Base-by-base conservation (phyloP, 2,329 filamentous ascomycete species). In the Ophiostoma perfectum region DNA sequence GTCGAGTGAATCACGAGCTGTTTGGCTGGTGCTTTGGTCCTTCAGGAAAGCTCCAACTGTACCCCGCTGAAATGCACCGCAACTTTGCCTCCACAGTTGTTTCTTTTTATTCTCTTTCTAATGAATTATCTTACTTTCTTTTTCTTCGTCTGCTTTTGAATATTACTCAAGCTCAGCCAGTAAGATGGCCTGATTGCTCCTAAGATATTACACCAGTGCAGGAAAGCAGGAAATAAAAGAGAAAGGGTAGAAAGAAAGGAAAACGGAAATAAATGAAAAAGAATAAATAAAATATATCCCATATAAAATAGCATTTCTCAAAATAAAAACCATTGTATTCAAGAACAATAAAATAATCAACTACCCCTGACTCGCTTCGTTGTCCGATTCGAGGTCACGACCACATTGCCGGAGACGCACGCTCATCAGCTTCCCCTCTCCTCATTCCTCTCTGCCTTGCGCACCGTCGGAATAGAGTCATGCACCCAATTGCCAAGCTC, bases 1-100 rank as follows among this genome's bases (percentile, higher is more conserved):
- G 44, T 47, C 44, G 12, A 47, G 8, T 36, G n/a, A 8, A 27
- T 55, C 49, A n/a, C 49, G 14, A 9, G 18, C 49, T 55, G 49
- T 36, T 18, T 55, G 49, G n/a, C 27, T 27, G 49, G 27, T 55
- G 27, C 18, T 55, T 45, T 55, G 49, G n/a, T 55, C 49, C 49
- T 55, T 55, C 49, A 27, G 49, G 49, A n/a, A 55, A 55, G 49
- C 49, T 55, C 49, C n/a, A 55, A 11, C 49, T 62, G 58, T 39
- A 39, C 58, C 58, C 58, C 58, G 58, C 58, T 62, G 38, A 8
- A n/a, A 12, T 16, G 5, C 11, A 49, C 9, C 4, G 4, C 12
- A 5, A 49, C 45, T 7, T 49, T 39, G 38, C 36, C 38, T 39
- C 36, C 27, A 16, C 12, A 38, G 58, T 14, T 39, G 36, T 41